Base-by-base conservation (phyloP, 1,139 yeast genomes). In the Kluyveromyces marxianus region DNA sequence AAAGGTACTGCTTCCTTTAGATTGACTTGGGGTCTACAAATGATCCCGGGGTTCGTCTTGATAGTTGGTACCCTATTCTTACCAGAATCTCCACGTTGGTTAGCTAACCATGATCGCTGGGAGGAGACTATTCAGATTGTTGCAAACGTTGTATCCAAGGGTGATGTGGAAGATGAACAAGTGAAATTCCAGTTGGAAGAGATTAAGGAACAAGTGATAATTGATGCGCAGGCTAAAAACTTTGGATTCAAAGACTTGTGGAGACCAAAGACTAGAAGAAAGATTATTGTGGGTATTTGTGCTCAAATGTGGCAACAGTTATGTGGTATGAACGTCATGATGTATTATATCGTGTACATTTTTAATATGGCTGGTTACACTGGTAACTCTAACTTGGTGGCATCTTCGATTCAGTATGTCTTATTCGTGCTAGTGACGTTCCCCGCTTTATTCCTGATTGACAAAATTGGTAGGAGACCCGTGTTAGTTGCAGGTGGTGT, bases 251-350 rank as follows among this genome's bases (percentile, higher is more conserved):
- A 67, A 41, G 76, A 77, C 47, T 67, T 77, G 51, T 76, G 77
- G 69, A 64, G 60, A 44, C 70, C 68, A 61, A 67, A 74, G 53
- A 75, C 76, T 51, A 53, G 72, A 48, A 67, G 63, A 51, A 72
- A 83, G 66, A 77, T 82, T 49, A 52, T 69, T 52, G 72, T 75
- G 44, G 85, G 81, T 51, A 57, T 78, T 37, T 74, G 69, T 51
- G 79, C 83, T 45, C 87, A 81, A 67, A 72, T 79, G 57, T 81
- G 83, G 83, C 86, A 81, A 66, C 87, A 81, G 65, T 68, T 81
- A 58, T 77, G 84, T 39, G 88, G 88, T 63, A 75, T 77, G 75
- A 78, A 79, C 57, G 81, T 77, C 54, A 75, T 77, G 75, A 78
- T 78, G 78, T 77, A 77, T 67, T 77, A 77, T 55, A 74, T 77